Conservation (phyloP, 768 basidiomycete species). For the Lentinula boryana region DNA sequence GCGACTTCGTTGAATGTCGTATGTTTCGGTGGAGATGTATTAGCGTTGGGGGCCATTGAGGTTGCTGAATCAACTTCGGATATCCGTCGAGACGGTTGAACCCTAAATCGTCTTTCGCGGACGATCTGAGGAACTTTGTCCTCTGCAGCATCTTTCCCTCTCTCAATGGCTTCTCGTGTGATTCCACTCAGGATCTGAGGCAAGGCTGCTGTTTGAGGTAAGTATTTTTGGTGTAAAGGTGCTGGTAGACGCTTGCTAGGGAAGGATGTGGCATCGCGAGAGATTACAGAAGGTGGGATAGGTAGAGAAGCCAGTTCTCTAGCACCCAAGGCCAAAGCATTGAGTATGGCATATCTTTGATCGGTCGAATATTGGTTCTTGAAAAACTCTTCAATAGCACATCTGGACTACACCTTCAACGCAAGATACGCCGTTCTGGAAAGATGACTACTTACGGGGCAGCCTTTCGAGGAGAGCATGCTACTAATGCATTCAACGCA, state of each 20-base stretch:
- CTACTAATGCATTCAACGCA: slow-evolving; percentile 73
- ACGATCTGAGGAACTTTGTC: slow-evolving; percentile 55
- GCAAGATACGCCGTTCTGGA: background rate
- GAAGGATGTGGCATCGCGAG: slow-evolving; percentile 45
- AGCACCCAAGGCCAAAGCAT: slow-evolving; percentile 80
- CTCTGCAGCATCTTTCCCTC: slow-evolving; percentile 45
- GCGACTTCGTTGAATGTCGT: slow-evolving; percentile 65
- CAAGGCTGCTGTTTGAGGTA: slow-evolving; percentile 34
- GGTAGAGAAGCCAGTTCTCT: slow-evolving; percentile 64
- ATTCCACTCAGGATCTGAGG: slow-evolving; percentile 59
- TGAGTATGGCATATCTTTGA: slow-evolving; percentile 82
- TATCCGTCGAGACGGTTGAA: slow-evolving; percentile 45
- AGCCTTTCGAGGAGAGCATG: slow-evolving; percentile 69
- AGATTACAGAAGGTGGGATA: slow-evolving; percentile 26
- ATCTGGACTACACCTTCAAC: slow-evolving; percentile 32
- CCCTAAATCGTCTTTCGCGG: slow-evolving; percentile 70
- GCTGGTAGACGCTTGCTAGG: slow-evolving; percentile 79
- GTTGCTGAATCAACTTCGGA: slow-evolving; percentile 28
- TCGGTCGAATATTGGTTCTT: slow-evolving; percentile 85
- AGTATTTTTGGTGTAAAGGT: slow-evolving; percentile 64
- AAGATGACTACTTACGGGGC: slow-evolving; percentile 60
- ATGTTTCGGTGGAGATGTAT: slow-evolving; percentile 10
- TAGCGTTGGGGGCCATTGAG: slow-evolving; percentile 1
- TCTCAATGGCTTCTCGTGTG: slow-evolving; percentile 56
- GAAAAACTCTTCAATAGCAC: slow-evolving; percentile 90